Evolutionary conservation across 225 moss, liverwort and hornwort genomes (phyloP).

Genomic region (Bryoerythrophyllum caledonicum): DNA sequence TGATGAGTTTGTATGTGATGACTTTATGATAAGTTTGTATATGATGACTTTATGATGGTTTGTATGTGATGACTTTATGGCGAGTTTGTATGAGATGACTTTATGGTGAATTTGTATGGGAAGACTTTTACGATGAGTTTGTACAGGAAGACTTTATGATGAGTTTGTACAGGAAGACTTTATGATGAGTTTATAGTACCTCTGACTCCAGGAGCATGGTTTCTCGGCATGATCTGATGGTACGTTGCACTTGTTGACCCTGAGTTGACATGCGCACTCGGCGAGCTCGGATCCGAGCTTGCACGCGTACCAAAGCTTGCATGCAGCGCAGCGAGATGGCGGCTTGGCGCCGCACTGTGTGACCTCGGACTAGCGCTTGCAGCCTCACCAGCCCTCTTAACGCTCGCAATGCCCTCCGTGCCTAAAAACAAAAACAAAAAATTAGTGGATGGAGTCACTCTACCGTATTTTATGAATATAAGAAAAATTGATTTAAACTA

Average conservation of each 20-base stretch:
- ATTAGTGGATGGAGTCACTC: background rate
- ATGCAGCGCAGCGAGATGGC: slow-evolving; percentile 82
- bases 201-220: slow-evolving; percentile 69
- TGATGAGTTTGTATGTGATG: too few species aligned
- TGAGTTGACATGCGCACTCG: slow-evolving; percentile 71
- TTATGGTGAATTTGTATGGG: background rate
- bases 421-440: slow-evolving; percentile 32
- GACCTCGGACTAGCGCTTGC: slow-evolving; percentile 82
- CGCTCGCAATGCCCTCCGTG: slow-evolving; percentile 83
- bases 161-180: background rate
- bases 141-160: background rate
- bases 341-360: slow-evolving; percentile 80
- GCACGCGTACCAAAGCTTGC: slow-evolving; percentile 89
- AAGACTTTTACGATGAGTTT: too few species aligned
- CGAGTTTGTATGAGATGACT: background rate
- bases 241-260: slow-evolving; percentile 77
- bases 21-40: background rate
- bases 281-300: slow-evolving; percentile 86
- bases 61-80: background rate
- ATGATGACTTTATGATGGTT: background rate
- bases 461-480: too few species aligned
- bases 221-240: slow-evolving; percentile 57
- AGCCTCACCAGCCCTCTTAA: slow-evolving; percentile 78
- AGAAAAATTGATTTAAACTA: too few species aligned
- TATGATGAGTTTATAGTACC: slow-evolving; percentile 26